A percentile compares a stretch with the other conserved stretches of the same genome.
Evolutionary conservation across 169 alveolate species (phyloP).

Genomic region (Plasmodium yoelii): DNA sequence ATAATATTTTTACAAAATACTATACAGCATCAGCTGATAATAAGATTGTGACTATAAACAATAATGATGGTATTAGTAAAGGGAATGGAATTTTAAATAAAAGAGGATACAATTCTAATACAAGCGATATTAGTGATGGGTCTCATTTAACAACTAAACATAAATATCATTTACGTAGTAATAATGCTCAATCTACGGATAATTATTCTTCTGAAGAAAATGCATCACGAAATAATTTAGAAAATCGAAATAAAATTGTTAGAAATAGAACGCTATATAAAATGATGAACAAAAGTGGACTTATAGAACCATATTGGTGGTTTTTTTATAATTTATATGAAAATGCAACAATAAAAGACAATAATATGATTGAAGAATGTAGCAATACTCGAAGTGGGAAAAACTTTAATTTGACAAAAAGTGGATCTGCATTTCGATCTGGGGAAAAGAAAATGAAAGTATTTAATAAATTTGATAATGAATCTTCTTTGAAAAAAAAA

Average conservation of each 20-base stretch:
- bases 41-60: constrained; percentile 8
- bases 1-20: constrained; percentile 24
- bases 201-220: constrained; percentile 64
- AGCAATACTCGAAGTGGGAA: constrained; percentile 5
- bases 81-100: background rate
- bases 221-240: constrained; percentile 21
- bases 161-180: constrained; percentile 69
- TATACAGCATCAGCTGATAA: constrained; percentile 48
- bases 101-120: constrained; percentile 45
- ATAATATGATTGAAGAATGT: constrained; percentile 1
- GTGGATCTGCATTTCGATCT: background rate
- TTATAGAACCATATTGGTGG: constrained; percentile 75
- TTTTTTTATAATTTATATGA: constrained; percentile 62
- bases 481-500: background rate
- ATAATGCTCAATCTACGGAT: constrained; percentile 53
- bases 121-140: constrained; percentile 46
- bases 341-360: constrained; percentile 45
- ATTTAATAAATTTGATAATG: background rate
- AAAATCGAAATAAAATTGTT: constrained; percentile 4
- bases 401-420: background rate
- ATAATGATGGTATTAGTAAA: background rate
- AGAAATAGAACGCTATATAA: constrained; percentile 38
- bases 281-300: constrained; percentile 54
- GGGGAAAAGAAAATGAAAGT: background rate
- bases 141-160: constrained; percentile 50